These are phyloP conservation scores for Phyllosticta capitalensis DNA, from an alignment of 2,329 filamentous ascomycete species.

Conservation along the genomic window DNA sequence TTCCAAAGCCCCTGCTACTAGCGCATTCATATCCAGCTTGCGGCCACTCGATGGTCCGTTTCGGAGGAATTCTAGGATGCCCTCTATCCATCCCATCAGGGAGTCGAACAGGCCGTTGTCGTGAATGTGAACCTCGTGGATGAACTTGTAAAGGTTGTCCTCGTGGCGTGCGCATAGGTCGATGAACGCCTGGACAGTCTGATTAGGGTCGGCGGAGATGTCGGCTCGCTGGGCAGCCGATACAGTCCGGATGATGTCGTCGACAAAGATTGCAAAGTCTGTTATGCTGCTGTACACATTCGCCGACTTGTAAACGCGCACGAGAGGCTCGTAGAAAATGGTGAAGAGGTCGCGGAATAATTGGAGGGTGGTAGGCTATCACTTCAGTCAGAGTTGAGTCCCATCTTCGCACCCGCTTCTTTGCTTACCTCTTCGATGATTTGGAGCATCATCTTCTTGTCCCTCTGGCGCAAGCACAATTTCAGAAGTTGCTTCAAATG, in stretches of 20 bases:
- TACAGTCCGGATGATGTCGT: constrained; percentile 80
- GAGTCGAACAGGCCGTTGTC: constrained; percentile 95
- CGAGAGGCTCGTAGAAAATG: constrained; percentile 96
- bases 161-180: constrained; percentile 92
- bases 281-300: constrained; percentile 97
- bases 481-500: constrained; percentile 92
- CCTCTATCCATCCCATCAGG: constrained; percentile 95
- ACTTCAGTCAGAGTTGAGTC: constrained; percentile 12
- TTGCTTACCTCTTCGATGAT: constrained; percentile 69
- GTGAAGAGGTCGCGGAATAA: constrained; percentile 93
- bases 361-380: constrained; percentile 76
- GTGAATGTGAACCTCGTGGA: constrained; percentile 94
- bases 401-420: neutral
- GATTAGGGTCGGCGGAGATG: constrained; percentile 89
- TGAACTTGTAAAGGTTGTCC: constrained; percentile 97
- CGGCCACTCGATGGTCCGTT: constrained; percentile 70
- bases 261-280: constrained; percentile 86
- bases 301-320: constrained; percentile 95
- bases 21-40: constrained; percentile 85
- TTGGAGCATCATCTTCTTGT: constrained; percentile 94
- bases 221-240: constrained; percentile 62
- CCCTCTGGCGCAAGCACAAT: constrained; percentile 78
- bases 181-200: constrained; percentile 96
- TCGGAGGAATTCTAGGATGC: constrained; percentile 84
- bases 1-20: constrained; percentile 73